Conservation (phyloP, 352 stramenopile species). For the Phytophthora palmivora region DNA sequence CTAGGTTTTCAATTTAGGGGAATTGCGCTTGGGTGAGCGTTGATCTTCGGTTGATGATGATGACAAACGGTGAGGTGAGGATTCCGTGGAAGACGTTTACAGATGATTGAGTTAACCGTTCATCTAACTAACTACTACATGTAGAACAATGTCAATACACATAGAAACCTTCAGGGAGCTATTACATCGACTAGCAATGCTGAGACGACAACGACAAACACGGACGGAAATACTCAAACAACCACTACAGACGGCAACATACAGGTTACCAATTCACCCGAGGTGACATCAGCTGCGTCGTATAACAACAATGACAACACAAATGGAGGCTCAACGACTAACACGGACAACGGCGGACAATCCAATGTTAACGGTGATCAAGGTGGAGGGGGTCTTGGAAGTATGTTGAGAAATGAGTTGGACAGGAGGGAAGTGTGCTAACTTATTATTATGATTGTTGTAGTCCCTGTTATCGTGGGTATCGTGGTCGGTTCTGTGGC, state of each 20-base stretch:
- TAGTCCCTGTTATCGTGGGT: slow-evolving; percentile 42
- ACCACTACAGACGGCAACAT: slow-evolving; percentile 21
- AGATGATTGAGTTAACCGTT: slow-evolving; percentile 17
- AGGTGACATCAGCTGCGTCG: slow-evolving; percentile 23
- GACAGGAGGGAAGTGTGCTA: not conserved
- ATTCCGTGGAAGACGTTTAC: slow-evolving; percentile 1
- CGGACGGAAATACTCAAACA: slow-evolving; percentile 20
- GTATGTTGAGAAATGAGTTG: slow-evolving; percentile 7
- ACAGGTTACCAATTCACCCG: slow-evolving; percentile 19
- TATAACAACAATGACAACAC: slow-evolving; percentile 16
- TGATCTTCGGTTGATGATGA: slow-evolving; percentile 16
- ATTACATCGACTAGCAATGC: slow-evolving; percentile 30
- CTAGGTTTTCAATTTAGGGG: not conserved
- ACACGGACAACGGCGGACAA: slow-evolving; percentile 26
- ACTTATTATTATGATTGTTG: not conserved
- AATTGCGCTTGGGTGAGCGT: not conserved
- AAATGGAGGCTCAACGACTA: slow-evolving; percentile 16
- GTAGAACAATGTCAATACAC: slow-evolving; percentile 12
- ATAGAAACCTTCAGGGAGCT: slow-evolving; percentile 10
- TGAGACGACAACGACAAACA: slow-evolving; percentile 28
- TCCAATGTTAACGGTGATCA: slow-evolving; percentile 21
- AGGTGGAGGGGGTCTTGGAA: slow-evolving; percentile 22
- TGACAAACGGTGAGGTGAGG: slow-evolving; percentile 26
- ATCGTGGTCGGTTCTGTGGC: slow-evolving; percentile 45
- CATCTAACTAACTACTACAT: not conserved